These are phyloP conservation scores for Domatiomyces globalis DNA, from an alignment of 2,329 filamentous ascomycete species.

Conservation along the genomic window DNA sequence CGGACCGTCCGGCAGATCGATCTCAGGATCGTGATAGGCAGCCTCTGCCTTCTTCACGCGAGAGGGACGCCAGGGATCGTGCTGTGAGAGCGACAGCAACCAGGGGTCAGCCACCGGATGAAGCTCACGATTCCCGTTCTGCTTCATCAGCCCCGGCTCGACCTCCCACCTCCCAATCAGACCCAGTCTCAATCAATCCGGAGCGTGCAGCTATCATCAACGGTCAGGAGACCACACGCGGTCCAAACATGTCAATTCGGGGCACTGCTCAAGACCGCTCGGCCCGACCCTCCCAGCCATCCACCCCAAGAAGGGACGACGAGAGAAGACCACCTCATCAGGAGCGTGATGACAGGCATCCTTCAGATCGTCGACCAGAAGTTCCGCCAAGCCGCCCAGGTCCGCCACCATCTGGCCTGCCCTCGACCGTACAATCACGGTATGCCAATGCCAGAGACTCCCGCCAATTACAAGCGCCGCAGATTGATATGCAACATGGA, in stretches of 20 bases:
- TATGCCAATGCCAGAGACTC: slow-evolving; percentile 6
- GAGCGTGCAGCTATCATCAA: slow-evolving; percentile 22
- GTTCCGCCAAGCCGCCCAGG: slow-evolving; percentile 1
- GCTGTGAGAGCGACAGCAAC: slow-evolving; percentile 11
- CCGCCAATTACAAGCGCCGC: slow-evolving; percentile 10
- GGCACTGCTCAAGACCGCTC: slow-evolving; percentile 10
- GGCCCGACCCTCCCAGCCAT: slow-evolving; percentile 11
- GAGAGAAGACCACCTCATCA: slow-evolving; percentile 11
- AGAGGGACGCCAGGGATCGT: slow-evolving; percentile 19
- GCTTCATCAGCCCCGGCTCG: slow-evolving; percentile 15
- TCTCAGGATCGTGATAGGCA: slow-evolving; percentile 3
- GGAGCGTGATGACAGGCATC: slow-evolving; percentile 12
- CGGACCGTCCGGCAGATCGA: slow-evolving; percentile 9
- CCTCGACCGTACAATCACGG: not conserved
- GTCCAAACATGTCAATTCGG: slow-evolving; percentile 5
- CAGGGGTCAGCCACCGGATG: slow-evolving; percentile 4
- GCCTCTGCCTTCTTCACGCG: slow-evolving; percentile 14
- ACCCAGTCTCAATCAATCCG: slow-evolving; percentile 12
- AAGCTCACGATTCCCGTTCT: slow-evolving; percentile 5
- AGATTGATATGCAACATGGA: slow-evolving; percentile 32
- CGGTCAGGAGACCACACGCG: slow-evolving; percentile 8
- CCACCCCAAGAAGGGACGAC: slow-evolving; percentile 17
- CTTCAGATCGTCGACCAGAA: slow-evolving; percentile 5
- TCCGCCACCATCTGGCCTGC: slow-evolving; percentile 1
- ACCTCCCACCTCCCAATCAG: slow-evolving; percentile 10